Evolutionary conservation across 257 asterid species (phyloP).

Genomic region (Solanum bulbocastanum): DNA sequence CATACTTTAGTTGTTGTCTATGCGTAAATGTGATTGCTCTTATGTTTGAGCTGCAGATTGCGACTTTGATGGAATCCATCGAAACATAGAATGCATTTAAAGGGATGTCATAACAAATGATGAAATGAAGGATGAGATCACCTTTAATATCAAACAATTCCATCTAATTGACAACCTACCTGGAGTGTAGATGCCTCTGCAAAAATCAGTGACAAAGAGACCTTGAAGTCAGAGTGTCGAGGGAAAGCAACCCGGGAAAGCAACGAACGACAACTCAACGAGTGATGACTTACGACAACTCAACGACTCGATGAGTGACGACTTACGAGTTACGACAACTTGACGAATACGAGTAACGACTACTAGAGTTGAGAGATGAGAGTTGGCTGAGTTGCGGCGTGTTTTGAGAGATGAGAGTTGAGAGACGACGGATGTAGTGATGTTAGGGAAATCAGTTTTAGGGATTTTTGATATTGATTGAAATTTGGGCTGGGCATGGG

Average conservation of each 20-base stretch:
- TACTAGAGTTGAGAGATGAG: too few relatives aligned
- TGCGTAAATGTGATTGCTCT: background rate
- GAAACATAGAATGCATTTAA: constrained; percentile 32
- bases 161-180: background rate
- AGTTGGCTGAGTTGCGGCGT: too few relatives aligned
- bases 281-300: too few relatives aligned
- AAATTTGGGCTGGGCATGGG: too few relatives aligned
- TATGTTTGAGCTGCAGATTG: constrained; percentile 34
- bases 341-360: too few relatives aligned
- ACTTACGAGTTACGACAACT: too few relatives aligned
- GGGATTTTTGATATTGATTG: too few relatives aligned
- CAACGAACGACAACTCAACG: too few relatives aligned
- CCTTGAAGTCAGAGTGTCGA: constrained; percentile 1
- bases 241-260: constrained; percentile 16
- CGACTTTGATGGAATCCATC: constrained; percentile 39
- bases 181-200: constrained; percentile 20
- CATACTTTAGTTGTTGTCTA: constrained; percentile 3
- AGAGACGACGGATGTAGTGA: too few relatives aligned
- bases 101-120: constrained; percentile 14
- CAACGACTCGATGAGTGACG: too few relatives aligned
- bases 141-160: background rate
- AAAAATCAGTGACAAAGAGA: constrained; percentile 7
- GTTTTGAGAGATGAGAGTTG: too few relatives aligned
- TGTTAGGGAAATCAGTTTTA: too few relatives aligned
- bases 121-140: constrained; percentile 1